Evolutionary conservation across 192 early-diverging fungal genomes (phyloP).

Genomic region (Coemansia sp.): DNA sequence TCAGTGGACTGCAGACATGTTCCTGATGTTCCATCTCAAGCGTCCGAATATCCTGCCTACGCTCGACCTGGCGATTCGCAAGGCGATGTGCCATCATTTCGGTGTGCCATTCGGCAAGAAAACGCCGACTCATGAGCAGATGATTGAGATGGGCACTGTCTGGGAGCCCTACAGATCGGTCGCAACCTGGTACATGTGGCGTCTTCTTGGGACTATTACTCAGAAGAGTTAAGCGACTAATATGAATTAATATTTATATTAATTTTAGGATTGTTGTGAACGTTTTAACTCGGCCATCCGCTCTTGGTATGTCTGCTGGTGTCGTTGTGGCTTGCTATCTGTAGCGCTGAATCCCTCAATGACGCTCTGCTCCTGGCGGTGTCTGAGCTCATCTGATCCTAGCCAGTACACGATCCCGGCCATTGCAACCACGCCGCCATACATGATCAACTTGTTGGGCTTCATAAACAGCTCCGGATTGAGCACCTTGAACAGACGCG

Average conservation of each 20-base stretch:
- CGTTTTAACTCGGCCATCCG: slow-evolving; percentile 38
- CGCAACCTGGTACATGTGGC: slow-evolving; percentile 70
- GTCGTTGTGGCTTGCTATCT: slow-evolving; percentile 2
- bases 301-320: slow-evolving; percentile 44
- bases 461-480: slow-evolving; percentile 52
- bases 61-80: slow-evolving; percentile 62
- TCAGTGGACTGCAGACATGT: slow-evolving; percentile 72
- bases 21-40: slow-evolving; percentile 69
- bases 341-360: neutral
- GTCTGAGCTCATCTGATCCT: slow-evolving; percentile 33
- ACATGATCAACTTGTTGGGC: slow-evolving; percentile 47
- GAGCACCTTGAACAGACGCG: slow-evolving; percentile 47
- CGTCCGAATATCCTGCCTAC: slow-evolving; percentile 69
- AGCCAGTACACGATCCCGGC: slow-evolving; percentile 39
- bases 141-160: slow-evolving; percentile 53
- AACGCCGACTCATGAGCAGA: slow-evolving; percentile 52
- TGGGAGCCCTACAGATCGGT: slow-evolving; percentile 69
- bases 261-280: slow-evolving; percentile 2
- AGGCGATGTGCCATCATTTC: slow-evolving; percentile 66
- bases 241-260: slow-evolving; percentile 5
- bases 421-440: slow-evolving; percentile 34
- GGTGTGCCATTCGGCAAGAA: slow-evolving; percentile 51
- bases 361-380: slow-evolving; percentile 19
- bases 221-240: slow-evolving; percentile 34
- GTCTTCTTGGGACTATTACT: slow-evolving; percentile 36